Conservation (phyloP, 192 early-diverging fungal genomes). For the Gaertneriomyces sp. region DNA sequence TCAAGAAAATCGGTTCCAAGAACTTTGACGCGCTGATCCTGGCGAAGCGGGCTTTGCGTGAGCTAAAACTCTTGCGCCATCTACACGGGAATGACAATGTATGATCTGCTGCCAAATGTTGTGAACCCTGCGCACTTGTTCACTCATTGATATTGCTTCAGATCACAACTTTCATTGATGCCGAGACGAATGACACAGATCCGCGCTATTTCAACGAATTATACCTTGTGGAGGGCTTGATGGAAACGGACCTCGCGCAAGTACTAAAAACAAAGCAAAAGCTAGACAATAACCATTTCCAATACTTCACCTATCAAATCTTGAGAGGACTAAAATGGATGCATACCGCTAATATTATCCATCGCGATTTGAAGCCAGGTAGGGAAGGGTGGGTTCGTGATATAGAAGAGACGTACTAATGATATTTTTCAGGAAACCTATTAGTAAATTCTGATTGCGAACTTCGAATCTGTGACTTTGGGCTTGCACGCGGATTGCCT, state of each 20-base stretch:
- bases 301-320: constrained; percentile 99
- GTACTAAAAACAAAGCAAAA: constrained; percentile 92
- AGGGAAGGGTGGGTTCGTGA: not conserved
- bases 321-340: constrained; percentile 96
- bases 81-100: constrained; percentile 76
- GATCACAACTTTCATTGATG: constrained; percentile 90
- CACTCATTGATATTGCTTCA: constrained; percentile 33
- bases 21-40: constrained; percentile 66
- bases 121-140: not conserved
- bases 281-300: constrained; percentile 92
- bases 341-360: constrained; percentile 95
- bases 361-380: constrained; percentile 95
- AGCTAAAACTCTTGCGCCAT: constrained; percentile 68
- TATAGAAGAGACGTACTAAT: not conserved
- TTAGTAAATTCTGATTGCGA: constrained; percentile 58
- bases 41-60: constrained; percentile 67
- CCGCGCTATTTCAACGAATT: constrained; percentile 84
- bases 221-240: constrained; percentile 95
- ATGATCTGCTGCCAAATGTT: constrained; percentile 4
- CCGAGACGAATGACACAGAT: constrained; percentile 70
- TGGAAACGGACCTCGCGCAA: constrained; percentile 98
- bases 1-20: constrained; percentile 63
- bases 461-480: constrained; percentile 58
- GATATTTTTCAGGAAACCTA: constrained; percentile 37
- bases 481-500: constrained; percentile 48